phyloP scores from a whole-genome alignment of 345 rosid genomes.

The Dovyalis caffra region DNA sequence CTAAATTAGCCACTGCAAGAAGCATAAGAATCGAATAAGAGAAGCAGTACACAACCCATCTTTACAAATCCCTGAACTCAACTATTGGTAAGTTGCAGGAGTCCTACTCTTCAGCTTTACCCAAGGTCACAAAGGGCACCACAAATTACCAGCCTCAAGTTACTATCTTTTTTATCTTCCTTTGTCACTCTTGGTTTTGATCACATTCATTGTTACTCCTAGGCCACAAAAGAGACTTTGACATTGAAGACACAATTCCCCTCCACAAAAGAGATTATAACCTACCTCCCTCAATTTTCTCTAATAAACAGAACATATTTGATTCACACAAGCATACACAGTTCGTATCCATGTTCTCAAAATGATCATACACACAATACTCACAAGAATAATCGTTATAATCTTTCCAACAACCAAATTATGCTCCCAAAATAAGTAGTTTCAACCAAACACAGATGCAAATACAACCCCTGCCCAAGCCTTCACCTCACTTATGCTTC shows the following conservation, averaged over 20 bases:
- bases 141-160: no score
- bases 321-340: no score
- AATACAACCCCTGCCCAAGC: not conserved
- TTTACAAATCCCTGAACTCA: not conserved
- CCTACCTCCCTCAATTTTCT: no score
- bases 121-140: not conserved
- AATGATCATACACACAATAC: not conserved
- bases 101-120: not conserved
- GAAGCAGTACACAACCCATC: not conserved
- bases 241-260: no score
- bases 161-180: not conserved
- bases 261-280: no score
- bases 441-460: not conserved
- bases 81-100: not conserved
- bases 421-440: not conserved
- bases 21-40: not conserved
- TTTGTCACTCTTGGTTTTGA: no score
- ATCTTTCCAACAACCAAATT: not conserved
- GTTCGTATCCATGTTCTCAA: not conserved
- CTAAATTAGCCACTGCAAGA: no score
- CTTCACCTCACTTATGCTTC: not conserved
- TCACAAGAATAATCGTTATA: no score
- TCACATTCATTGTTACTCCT: no score
- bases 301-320: no score
- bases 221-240: no score